Evolutionary conservation across 306 rosid species (phyloP), one percentile per base, ranked within the genome.

Genomic region (Corylus avellana): DNA sequence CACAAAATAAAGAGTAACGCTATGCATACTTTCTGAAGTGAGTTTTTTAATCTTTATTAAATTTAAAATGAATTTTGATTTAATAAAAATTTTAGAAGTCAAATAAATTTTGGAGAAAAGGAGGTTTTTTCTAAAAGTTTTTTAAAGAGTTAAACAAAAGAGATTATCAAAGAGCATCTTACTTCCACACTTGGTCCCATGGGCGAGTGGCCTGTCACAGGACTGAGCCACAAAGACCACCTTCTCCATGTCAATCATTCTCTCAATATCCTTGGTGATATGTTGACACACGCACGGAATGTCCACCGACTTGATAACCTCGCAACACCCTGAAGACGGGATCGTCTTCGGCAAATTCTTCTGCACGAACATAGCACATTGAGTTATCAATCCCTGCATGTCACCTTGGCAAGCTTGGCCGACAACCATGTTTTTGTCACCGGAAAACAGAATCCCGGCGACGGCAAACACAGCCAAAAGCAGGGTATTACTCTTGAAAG

Each of bases 161-260:
- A 22, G 25, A 22, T 22, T 22, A 0, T 2, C 35, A 4, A 37
- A 37, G 5, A 37, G 42, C 4, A 8, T 51, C 79, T 74, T 83
- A 78, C 86, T 79, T 73, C 82, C 82, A 84, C 85, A 77, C 17
- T 80, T 59, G 8, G n/a, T 73, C 35, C 85, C 82, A 29, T 16
- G 48, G 25, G 56, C 47, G 37, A 77, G 35, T 48, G 76, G 64
- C 49, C 5, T 58, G 44, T 82, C 71, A 59, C 87, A 84, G 29
- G 4, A 27, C 44, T 47, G 11, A 0, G 75, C 79, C 25, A 77
- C 77, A 69, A 67, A 44, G 32, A 80, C 35, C 14, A 73, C 79
- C 56, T 84, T 80, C 8, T 50, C 16, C 71, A 80, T 77, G 78
- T 80, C 85, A n/a, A 84, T 0, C 46, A 69, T 0, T 50, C 16